Base-by-base conservation (phyloP, 1,284 basidiomycete genomes). In the Mycosarcoma maydis region DNA sequence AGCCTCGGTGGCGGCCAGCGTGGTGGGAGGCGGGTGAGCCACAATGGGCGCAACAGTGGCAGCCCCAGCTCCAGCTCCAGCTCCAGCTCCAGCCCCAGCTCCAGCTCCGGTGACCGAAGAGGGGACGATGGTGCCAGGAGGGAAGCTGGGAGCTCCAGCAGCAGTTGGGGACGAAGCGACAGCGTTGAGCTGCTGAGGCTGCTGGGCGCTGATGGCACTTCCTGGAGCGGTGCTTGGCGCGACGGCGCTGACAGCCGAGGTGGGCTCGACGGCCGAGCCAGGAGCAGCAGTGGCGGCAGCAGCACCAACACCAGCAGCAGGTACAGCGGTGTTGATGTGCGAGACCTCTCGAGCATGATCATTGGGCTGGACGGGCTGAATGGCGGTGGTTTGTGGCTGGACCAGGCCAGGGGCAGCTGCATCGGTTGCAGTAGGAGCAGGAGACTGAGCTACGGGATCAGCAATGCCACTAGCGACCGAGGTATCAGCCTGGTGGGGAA, bases 241-340 rank as follows among this genome's bases (percentile, higher is more conserved):
- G 37, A 22, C 26, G 17, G 47, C 40, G 47, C 47, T 45, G 17
- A 50, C 32, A 38, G 44, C 60, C 40, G 48, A 44, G 17, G 47
- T 40, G 24, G 55, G 45, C 37, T 55, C 52, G 5, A 32, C 34
- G 4, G 41, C 24, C 16, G 53, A 48, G 22, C 32, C 29, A 22
- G 13, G 37, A 32, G 36, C 54, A 39, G 45, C 32, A 39, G 41
- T 38, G 17, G 65, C 39, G 23, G 41, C 41, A 30, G 51, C 50
- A 16, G 17, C 53, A 30, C 39, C 45, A 22, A 45, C 49, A 41
- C 41, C 53, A 34, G 41, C 59, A 52, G 64, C 45, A 17, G 64
- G 49, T 11, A 51, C 53, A n/a, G 65, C 43, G 26, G 65, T 53
- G 58, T 57, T 47, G 51, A 68, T 42, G 40, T 52, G 53, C 48